phyloP scores from a whole-genome alignment of 2,329 filamentous ascomycete genomes.

The Fonsecaea pedrosoi region DNA sequence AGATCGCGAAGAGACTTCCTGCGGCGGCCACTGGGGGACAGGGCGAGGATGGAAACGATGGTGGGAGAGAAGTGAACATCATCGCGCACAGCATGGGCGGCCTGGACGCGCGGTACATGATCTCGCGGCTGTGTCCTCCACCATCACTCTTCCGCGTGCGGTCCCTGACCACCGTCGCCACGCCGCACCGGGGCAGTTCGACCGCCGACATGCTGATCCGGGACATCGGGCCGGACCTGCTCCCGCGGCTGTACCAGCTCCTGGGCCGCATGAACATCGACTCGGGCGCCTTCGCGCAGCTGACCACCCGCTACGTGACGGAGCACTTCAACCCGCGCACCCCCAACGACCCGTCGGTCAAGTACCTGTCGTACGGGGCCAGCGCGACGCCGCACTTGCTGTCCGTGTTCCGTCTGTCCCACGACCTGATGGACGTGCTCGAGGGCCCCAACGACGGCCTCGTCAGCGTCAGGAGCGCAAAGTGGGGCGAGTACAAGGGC shows the following conservation, averaged over 20 bases:
- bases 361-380: conserved; percentile 70
- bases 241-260: conserved; percentile 63
- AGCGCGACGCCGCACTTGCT: conserved; percentile 61
- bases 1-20: conserved; percentile 59
- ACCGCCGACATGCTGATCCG: conserved; percentile 68
- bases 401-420: conserved; percentile 64
- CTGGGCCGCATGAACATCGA: conserved; percentile 63
- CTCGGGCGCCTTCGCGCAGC: conserved; percentile 66
- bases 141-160: conserved; percentile 76
- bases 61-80: conserved; percentile 64
- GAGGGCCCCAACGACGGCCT: conserved; percentile 69
- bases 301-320: conserved; percentile 65
- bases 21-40: neutral
- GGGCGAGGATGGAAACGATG: conserved; percentile 44
- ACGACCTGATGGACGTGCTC: conserved; percentile 59
- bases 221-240: conserved; percentile 60
- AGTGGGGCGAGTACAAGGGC: conserved; percentile 68
- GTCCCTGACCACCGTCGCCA: conserved; percentile 68
- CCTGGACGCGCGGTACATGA: conserved; percentile 69
- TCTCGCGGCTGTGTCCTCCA: conserved; percentile 58
- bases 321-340: conserved; percentile 66
- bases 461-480: conserved; percentile 65
- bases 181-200: conserved; percentile 63
- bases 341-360: conserved; percentile 61
- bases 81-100: conserved; percentile 68